phyloP scores from a whole-genome alignment of 768 basidiomycete species.

The Tulasnella sp. region DNA sequence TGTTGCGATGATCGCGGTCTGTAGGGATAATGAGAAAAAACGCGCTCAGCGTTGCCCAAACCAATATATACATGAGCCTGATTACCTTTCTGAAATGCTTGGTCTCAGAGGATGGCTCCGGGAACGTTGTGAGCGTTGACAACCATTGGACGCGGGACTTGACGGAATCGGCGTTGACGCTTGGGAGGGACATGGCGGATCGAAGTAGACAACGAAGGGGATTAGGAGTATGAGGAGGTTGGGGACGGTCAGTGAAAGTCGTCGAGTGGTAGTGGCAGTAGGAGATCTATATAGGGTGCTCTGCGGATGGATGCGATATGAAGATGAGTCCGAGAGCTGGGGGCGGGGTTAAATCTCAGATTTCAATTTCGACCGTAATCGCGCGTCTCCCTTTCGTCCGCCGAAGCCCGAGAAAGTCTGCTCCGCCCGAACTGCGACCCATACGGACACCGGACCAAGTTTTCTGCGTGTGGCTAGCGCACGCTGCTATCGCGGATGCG shows the following conservation, averaged over 20 bases:
- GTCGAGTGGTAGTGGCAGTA: background rate
- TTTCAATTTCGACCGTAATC: background rate
- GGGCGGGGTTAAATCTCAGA: background rate
- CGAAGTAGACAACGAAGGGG: background rate
- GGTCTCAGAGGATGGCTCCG: constrained; percentile 43
- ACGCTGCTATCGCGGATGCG: background rate
- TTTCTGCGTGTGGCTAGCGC: background rate
- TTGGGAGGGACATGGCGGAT: background rate
- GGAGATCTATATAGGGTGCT: background rate
- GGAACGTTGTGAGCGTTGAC: background rate
- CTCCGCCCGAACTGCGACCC: background rate
- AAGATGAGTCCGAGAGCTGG: background rate
- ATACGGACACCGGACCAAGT: background rate
- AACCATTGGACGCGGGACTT: constrained; percentile 10
- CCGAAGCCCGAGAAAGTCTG: background rate
- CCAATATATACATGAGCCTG: constrained; percentile 12
- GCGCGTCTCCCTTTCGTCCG: background rate
- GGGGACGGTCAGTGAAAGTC: background rate
- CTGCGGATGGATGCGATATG: background rate
- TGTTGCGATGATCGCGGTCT: constrained; percentile 98
- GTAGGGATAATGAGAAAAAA: constrained; percentile 9
- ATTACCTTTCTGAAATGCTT: constrained; percentile 86
- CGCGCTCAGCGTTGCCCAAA: constrained; percentile 9
- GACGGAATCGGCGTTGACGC: background rate
- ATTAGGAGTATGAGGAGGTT: background rate